Base-by-base conservation (phyloP, 805 yeast genomes). In the Candida loeiensis region DNA sequence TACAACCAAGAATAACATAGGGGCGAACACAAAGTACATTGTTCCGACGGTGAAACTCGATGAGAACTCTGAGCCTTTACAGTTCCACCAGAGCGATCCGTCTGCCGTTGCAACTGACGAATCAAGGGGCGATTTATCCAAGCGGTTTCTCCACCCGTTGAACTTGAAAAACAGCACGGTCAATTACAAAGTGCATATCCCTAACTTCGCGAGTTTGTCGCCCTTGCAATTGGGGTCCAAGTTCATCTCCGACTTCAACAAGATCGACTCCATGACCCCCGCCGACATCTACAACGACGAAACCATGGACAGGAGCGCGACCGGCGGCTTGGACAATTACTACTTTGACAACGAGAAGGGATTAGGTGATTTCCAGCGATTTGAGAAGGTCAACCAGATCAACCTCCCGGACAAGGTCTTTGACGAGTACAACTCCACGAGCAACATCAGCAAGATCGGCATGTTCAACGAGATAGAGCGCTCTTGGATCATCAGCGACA, bases 401-500 rank as follows among this genome's bases (percentile, higher is more conserved):
- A 79, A 77, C 52, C 77, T 90, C 37, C 97, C 97, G 1, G 95
- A 89, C 56, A 79, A 76, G 45, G 79, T 88, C 45, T 76, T 85
- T 48, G 82, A 81, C 40, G 88, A 85, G 50, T 77, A 82, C 56
- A 80, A 79, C 47, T 73, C 75, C 36, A 73, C 85, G 4, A 81
- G 84, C 52, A 74, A 79, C 39, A 73, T 73, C 35, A 79, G 89
- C 27, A 79, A 81, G 44, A 81, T 86, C 79, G 99, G 99, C 11
- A 64, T 89, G 18, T 80, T 93, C 49, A 77, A 90, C 0, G 89
- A 84, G 43, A 73, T 93, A 21, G 76, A 79, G 45, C 77, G 95
- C 44, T 79, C 90, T 11, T 93, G 97, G 96, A 74, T 91, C 22
- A 79, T 84, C 3, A 77, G 82, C 22, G 97, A 88, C 54, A 82